phyloP scores from a whole-genome alignment of 306 rosid species.

The Vachellia collinsii region DNA sequence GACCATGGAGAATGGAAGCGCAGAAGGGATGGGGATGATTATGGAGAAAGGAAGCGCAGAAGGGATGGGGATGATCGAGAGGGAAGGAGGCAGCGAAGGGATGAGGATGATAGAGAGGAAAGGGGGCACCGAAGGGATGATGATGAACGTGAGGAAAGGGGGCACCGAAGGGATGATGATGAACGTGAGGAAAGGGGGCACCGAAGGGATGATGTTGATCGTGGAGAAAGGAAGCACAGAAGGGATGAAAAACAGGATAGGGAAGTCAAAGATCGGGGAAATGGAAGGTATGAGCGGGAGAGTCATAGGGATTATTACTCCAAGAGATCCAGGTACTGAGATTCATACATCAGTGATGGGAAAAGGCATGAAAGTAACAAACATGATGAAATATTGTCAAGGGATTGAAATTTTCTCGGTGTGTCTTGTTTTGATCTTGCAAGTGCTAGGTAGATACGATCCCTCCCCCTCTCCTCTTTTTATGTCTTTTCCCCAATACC shows the following conservation, averaged over 20 bases:
- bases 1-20: not conserved
- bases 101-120: not conserved
- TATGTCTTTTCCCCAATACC: not conserved
- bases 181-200: conserved; percentile 17
- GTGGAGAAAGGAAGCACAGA: conserved; percentile 26
- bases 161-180: conserved; percentile 23
- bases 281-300: not conserved
- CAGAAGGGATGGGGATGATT: not conserved
- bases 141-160: not conserved
- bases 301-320: not conserved
- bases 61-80: conserved; percentile 27
- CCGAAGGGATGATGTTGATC: not conserved
- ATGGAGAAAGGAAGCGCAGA: not conserved
- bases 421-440: not conserved
- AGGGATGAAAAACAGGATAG: not conserved
- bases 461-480: not conserved
- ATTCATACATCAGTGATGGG: not conserved
- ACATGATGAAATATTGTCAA: not conserved
- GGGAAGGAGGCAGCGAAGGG: conserved; percentile 4
- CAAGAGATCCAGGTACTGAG: not conserved
- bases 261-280: not conserved
- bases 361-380: not conserved
- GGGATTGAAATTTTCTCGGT: not conserved
- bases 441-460: no score
- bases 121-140: conserved; percentile 15